Evolutionary conservation across 768 basidiomycete species (phyloP), one percentile per base, ranked within the genome.

Genomic region (Kwoniella pini): DNA sequence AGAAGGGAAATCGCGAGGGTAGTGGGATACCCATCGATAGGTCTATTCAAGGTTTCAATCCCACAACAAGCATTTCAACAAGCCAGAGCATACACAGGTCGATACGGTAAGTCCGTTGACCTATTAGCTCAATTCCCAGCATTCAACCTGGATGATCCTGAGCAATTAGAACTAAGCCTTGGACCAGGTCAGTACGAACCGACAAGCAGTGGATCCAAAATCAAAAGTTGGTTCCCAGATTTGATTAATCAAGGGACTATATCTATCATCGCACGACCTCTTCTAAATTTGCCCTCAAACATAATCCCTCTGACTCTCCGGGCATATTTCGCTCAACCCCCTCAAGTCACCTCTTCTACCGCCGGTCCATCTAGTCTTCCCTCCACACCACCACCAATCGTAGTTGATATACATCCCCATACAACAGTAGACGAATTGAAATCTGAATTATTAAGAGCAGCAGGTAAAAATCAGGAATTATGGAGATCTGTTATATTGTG

Each of bases 11-110:
- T 75, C 24, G 57, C 61, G 2, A 33, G 45, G 4, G 60, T 62
- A 24, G 46, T 74, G 3, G 67, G 68, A n/a, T 46, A 56, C 19
- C 55, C 52, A 15, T 56, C 62, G 1, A 59, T 72, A 33, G 59
- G 67, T 12, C n/a, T 72, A 11, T 77, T 71, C 71, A 77, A 77
- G 70, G 76, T 77, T 7, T 57, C 57, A 4, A 75, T 77, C 30
- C 76, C 76, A 17, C 54, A 33, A 28, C 64, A 63, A 49, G 76
- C 76, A 9, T 63, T 67, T 24, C 22, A 60, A n/a, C 72, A 75
- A 44, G 63, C 76, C n/a, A 53, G 46, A 31, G 52, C 62, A 12
- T 77, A 75, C 38, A 58, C 57, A 17, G 44, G 60, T 31, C 57
- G 65, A 46, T 75, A 69, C 48, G 49, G 55, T 12, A 38, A 51